Base-by-base conservation (phyloP, 176 grass and related monocot species). In the Carex littledalei region DNA sequence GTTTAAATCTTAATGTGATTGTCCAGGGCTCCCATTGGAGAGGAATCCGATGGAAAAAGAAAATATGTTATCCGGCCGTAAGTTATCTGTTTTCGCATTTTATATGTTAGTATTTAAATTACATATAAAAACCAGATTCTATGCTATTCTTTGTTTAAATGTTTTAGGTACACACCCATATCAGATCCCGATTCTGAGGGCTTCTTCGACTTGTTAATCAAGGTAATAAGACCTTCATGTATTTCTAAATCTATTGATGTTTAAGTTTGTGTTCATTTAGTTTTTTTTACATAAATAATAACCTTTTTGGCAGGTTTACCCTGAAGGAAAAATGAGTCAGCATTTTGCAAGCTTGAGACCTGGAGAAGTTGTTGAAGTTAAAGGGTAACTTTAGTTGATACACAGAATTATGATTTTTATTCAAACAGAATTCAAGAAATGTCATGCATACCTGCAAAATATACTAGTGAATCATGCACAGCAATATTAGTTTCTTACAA, bases 1-100 rank as follows among this genome's bases (percentile, higher is more conserved):
- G 3, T 52, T 21, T 15, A 62, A 67, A 88, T 45, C 9, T 43
- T 67, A 72, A 58, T 68, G 1, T 26, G 18, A 8, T 35, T 85
- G 87, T 81, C 39, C 84, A 98, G 93, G 93, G 95, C 93, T 81
- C 86, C 92, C 47, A 89, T 98, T 73, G 95, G 93, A 21, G 93
- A 92, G 85, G 95, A 95, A 91, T 87, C 86, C 39, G 91, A 98
- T 67, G 95, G 91, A 79, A 90, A 86, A 89, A 95, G 65, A 86
- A 94, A 95, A 95, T 95, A 79, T 86, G 93, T 95, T 32, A 95
- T 98, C 88, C 91, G 93, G 41, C 95, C 95, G 93, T 98, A 95
- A 95, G 92, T 84, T 11, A 20, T 80, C 39, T 67, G 10, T 73
- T 80, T 84, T 78, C 8, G 35, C 16, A 91, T 85, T 84, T 45